Evolutionary conservation across 306 rosid species (phyloP).

Genomic region (Pachyrhizus erosus): DNA sequence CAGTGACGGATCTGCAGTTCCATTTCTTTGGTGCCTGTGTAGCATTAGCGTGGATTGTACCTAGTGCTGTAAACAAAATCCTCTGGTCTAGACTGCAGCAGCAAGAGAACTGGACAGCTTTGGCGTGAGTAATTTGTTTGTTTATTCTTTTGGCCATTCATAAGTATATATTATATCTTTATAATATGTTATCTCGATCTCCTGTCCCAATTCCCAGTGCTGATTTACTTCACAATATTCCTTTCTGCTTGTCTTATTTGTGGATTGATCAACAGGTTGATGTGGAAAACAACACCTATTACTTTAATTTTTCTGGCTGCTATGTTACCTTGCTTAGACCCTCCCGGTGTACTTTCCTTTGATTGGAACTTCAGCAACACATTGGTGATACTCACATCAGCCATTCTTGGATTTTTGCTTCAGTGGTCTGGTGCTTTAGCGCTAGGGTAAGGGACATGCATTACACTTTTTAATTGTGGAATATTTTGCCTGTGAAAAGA

Average conservation of each 20-base stretch:
- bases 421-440: slow-evolving; percentile 96
- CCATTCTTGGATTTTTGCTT: slow-evolving; percentile 88
- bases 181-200: not conserved
- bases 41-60: slow-evolving; percentile 86
- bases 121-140: slow-evolving; percentile 64
- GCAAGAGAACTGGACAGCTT: slow-evolving; percentile 88
- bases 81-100: slow-evolving; percentile 91
- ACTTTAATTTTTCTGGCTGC: slow-evolving; percentile 71
- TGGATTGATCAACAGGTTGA: slow-evolving; percentile 64
- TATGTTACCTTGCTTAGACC: slow-evolving; percentile 80
- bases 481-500: slow-evolving; percentile 14
- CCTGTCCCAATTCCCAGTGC: not conserved
- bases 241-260: slow-evolving; percentile 20
- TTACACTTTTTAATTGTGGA: not conserved
- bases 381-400: slow-evolving; percentile 65
- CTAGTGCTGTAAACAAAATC: slow-evolving; percentile 84
- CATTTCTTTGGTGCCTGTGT: slow-evolving; percentile 78
- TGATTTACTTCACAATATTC: not conserved
- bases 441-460: slow-evolving; percentile 71
- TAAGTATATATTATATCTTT: slow-evolving; percentile 35
- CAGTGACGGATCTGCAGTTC: slow-evolving; percentile 85
- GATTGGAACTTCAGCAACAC: slow-evolving; percentile 71
- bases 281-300: slow-evolving; percentile 94
- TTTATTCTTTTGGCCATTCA: not conserved
- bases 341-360: slow-evolving; percentile 75